A percentile compares a stretch with the other conserved stretches of the same genome.
Evolutionary conservation across 73 alveolate genomes (phyloP).

Genomic region (Symbiodinium pilosum): DNA sequence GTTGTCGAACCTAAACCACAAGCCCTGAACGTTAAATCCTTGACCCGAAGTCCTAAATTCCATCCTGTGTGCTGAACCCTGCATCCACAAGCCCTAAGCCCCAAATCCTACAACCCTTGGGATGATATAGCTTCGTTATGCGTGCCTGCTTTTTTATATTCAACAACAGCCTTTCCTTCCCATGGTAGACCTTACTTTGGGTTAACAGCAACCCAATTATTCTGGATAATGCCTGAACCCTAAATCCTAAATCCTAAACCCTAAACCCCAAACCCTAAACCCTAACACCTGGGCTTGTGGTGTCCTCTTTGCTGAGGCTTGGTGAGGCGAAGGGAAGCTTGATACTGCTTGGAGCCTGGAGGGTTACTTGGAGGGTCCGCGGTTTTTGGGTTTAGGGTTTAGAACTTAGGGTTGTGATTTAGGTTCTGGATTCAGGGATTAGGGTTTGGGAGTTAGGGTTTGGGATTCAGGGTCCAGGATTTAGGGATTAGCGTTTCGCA

Average conservation of each 20-base stretch:
- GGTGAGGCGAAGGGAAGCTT: constrained; percentile 56
- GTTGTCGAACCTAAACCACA: no score
- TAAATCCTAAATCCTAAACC: not conserved
- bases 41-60: no score
- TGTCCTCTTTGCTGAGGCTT: constrained; percentile 31
- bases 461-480: not conserved
- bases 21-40: no score
- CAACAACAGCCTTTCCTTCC: no score
- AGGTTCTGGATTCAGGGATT: not conserved
- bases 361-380: not conserved
- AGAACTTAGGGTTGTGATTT: not conserved
- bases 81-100: not conserved
- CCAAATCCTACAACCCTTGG: not conserved
- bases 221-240: no score
- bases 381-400: not conserved
- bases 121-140: no score
- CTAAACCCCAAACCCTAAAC: not conserved
- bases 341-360: not conserved
- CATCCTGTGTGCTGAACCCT: not conserved
- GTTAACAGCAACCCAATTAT: no score
- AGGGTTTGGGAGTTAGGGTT: not conserved
- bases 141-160: no score
- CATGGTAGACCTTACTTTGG: no score
- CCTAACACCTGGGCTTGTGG: not conserved
- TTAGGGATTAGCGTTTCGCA: not conserved